phyloP scores from a whole-genome alignment of 2,329 filamentous ascomycete species.

The Nothophaeocryptopus gaeumannii region DNA sequence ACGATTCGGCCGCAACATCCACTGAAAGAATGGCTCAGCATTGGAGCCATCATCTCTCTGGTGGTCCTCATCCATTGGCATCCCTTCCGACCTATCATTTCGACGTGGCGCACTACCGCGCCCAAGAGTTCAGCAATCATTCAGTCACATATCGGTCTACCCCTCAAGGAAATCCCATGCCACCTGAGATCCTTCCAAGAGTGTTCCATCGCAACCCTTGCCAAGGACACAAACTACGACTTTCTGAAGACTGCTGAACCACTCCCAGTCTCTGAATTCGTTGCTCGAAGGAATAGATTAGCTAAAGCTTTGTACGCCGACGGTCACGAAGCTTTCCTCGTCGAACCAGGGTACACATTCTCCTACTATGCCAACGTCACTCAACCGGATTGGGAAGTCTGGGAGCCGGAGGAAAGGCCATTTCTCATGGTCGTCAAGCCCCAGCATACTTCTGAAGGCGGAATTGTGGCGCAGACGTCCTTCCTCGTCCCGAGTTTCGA shows the following conservation, averaged over 20 bases:
- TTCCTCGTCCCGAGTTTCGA: slow-evolving; percentile 62
- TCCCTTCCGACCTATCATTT: no score
- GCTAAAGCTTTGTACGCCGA: slow-evolving; percentile 54
- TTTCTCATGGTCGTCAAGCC: slow-evolving; percentile 62
- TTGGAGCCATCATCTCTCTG: no score
- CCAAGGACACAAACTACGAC: slow-evolving; percentile 41
- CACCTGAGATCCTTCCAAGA: slow-evolving; percentile 34
- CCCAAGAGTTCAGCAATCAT: no score
- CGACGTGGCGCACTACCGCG: no score
- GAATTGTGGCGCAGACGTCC: slow-evolving; percentile 54
- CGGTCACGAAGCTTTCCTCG: slow-evolving; percentile 56
- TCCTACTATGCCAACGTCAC: slow-evolving; percentile 63
- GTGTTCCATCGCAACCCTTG: slow-evolving; percentile 56
- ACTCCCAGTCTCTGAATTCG: slow-evolving; percentile 52
- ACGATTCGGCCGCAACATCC: no score
- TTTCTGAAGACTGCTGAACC: slow-evolving; percentile 52
- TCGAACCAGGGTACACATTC: slow-evolving; percentile 64
- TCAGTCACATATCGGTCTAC: slow-evolving; percentile 1
- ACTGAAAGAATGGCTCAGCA: no score
- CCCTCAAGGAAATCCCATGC: slow-evolving; percentile 11
- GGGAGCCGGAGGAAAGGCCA: slow-evolving; percentile 56
- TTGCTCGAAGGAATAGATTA: slow-evolving; percentile 55
- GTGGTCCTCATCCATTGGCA: no score
- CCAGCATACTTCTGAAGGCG: slow-evolving; percentile 31
- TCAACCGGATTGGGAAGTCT: slow-evolving; percentile 58